These are phyloP conservation scores for Phyllosticta citribraziliensis DNA, from an alignment of 2,329 filamentous ascomycete species.

Conservation along the genomic window DNA sequence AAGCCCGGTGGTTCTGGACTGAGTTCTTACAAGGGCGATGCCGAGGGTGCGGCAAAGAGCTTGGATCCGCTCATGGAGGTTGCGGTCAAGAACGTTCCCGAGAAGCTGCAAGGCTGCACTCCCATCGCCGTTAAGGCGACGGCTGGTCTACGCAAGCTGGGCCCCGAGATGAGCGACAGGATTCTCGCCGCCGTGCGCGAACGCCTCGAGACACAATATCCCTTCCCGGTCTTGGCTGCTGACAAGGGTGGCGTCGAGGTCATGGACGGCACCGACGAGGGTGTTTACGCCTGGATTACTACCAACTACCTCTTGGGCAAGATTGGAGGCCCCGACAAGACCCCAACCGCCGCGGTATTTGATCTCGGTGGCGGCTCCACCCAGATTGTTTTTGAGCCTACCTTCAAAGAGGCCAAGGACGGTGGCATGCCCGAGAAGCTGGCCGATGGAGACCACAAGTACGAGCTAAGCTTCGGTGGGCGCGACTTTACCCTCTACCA, in stretches of 20 bases:
- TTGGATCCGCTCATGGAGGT: slow-evolving; percentile 81
- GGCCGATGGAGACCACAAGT: slow-evolving; percentile 89
- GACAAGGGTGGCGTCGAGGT: slow-evolving; percentile 84
- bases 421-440: slow-evolving; percentile 81
- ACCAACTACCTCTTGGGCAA: slow-evolving; percentile 97
- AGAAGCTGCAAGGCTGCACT: slow-evolving; percentile 81
- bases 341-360: slow-evolving; percentile 85
- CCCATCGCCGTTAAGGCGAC: slow-evolving; percentile 98
- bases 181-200: slow-evolving; percentile 78
- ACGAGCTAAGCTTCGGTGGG: slow-evolving; percentile 80
- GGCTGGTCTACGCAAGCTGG: slow-evolving; percentile 81
- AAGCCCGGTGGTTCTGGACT: slow-evolving; percentile 67
- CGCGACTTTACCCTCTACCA: slow-evolving; percentile 91
- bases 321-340: slow-evolving; percentile 86
- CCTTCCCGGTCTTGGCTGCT: slow-evolving; percentile 83
- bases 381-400: slow-evolving; percentile 97
- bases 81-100: slow-evolving; percentile 74
- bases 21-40: slow-evolving; percentile 79
- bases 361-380: slow-evolving; percentile 95
- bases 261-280: slow-evolving; percentile 96
- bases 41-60: slow-evolving; percentile 78
- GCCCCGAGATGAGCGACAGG: slow-evolving; percentile 65
- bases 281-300: slow-evolving; percentile 98
- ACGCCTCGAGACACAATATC: slow-evolving; percentile 79
- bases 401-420: slow-evolving; percentile 61